These are phyloP conservation scores for Lyophyllum decastes DNA, from an alignment of 768 basidiomycete genomes.

Conservation along the genomic window DNA sequence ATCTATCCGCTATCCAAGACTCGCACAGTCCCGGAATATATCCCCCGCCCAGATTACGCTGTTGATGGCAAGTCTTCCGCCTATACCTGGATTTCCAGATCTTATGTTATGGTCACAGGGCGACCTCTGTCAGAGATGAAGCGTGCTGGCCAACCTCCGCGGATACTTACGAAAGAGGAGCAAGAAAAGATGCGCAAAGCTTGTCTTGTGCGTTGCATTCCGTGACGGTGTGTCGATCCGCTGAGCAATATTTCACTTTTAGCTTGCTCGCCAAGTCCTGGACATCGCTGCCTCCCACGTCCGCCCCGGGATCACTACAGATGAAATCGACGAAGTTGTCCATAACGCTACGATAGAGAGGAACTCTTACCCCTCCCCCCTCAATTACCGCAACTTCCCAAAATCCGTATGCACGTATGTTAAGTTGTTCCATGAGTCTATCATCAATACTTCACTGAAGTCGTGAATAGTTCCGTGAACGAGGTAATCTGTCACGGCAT, in stretches of 20 bases:
- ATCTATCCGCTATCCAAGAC: conserved; percentile 85
- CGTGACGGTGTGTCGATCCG: not conserved
- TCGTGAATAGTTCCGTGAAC: conserved; percentile 71
- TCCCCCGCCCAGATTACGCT: conserved; percentile 88
- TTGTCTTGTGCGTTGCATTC: conserved; percentile 65
- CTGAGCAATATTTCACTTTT: conserved; percentile 2
- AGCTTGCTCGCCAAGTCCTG: conserved; percentile 92
- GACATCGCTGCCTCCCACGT: conserved; percentile 87
- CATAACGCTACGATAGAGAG: conserved; percentile 91
- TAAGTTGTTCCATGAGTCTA: not conserved
- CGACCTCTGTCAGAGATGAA: conserved; percentile 60
- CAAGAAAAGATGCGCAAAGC: conserved; percentile 88
- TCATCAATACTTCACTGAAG: not conserved
- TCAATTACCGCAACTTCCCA: conserved; percentile 89
- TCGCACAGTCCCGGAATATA: conserved; percentile 79
- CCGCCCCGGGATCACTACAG: conserved; percentile 91
- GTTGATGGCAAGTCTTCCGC: conserved; percentile 40
- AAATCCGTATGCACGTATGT: conserved; percentile 96
- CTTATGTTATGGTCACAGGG: conserved; percentile 38
- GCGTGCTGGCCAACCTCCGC: conserved; percentile 59
- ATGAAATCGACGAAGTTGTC: conserved; percentile 91
- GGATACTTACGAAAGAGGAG: conserved; percentile 69
- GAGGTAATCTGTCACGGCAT: conserved; percentile 98
- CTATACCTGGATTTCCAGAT: conserved; percentile 15
- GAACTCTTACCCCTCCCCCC: conserved; percentile 90